phyloP scores from a whole-genome alignment of 108 stramenopile genomes.

The Fistulifera pelliculosa region DNA sequence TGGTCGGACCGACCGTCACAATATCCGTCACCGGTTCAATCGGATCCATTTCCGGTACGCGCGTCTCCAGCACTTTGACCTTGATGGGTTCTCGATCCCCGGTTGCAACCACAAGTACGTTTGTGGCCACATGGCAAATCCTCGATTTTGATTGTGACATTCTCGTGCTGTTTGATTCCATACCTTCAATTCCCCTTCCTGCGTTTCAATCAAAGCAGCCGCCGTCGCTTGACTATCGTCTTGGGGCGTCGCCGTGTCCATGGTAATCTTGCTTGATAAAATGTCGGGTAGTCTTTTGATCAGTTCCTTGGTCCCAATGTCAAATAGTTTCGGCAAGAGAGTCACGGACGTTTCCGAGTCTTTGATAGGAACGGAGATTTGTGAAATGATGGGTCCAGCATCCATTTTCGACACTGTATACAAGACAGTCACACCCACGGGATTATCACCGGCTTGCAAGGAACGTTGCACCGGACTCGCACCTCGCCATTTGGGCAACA shows the following conservation, averaged over 20 bases:
- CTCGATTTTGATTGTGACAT: slow-evolving; percentile 84
- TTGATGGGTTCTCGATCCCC: slow-evolving; percentile 42
- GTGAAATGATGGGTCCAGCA: slow-evolving; percentile 89
- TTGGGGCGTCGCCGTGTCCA: slow-evolving; percentile 76
- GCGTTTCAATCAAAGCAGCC: slow-evolving; percentile 78
- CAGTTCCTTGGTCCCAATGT: slow-evolving; percentile 73
- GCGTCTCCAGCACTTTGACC: slow-evolving; percentile 61
- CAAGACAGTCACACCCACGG: slow-evolving; percentile 86
- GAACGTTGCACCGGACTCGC: slow-evolving; percentile 93
- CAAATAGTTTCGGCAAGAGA: slow-evolving; percentile 82
- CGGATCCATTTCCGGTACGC: slow-evolving; percentile 40
- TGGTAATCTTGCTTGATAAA: slow-evolving; percentile 52
- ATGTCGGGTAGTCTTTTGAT: slow-evolving; percentile 72
- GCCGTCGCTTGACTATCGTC: slow-evolving; percentile 70
- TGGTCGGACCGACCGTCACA: slow-evolving; percentile 57
- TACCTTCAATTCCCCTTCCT: slow-evolving; percentile 60
- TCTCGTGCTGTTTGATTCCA: slow-evolving; percentile 56
- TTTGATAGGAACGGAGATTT: slow-evolving; percentile 44
- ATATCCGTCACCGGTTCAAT: slow-evolving; percentile 22
- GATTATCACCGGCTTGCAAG: slow-evolving; percentile 76
- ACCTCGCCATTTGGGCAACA: slow-evolving; percentile 91
- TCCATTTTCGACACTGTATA: slow-evolving; percentile 96
- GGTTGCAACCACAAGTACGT: slow-evolving; percentile 71
- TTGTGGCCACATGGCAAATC: slow-evolving; percentile 94
- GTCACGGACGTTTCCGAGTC: slow-evolving; percentile 78